phyloP scores from a whole-genome alignment of 139 green algal genomes.

The Chlamydomonas applanata region DNA sequence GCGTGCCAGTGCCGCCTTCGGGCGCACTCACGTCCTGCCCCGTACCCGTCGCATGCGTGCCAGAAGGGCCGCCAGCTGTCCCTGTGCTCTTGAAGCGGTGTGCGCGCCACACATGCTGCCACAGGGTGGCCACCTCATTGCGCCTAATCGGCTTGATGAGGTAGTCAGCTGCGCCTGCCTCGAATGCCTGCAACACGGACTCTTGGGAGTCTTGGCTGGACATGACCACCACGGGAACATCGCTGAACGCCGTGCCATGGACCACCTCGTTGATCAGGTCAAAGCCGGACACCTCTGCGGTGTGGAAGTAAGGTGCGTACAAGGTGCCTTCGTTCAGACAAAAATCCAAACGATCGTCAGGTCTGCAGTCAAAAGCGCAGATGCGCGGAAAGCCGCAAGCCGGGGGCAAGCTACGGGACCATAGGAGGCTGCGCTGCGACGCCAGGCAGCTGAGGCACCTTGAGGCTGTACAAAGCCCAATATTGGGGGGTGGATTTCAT shows the following conservation, averaged over 20 bases:
- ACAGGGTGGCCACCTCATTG: constrained; percentile 76
- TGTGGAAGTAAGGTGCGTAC: neutral
- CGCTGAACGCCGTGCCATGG: constrained; percentile 8
- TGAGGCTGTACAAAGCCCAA: too few relatives aligned
- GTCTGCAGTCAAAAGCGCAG: too few relatives aligned
- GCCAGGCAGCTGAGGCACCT: too few relatives aligned
- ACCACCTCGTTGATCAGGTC: constrained; percentile 34
- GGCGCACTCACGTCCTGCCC: neutral
- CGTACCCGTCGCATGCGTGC: neutral
- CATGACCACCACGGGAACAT: constrained; percentile 40
- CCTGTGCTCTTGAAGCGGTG: constrained; percentile 13
- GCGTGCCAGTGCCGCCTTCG: neutral
- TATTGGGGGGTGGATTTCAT: too few relatives aligned
- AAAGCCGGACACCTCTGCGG: constrained; percentile 27
- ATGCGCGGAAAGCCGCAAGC: too few relatives aligned
- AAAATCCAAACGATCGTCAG: too few relatives aligned
- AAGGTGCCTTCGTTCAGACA: neutral
- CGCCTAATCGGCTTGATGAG: constrained; percentile 75
- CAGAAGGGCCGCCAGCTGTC: neutral
- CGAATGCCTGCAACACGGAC: constrained; percentile 36
- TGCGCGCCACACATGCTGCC: constrained; percentile 53
- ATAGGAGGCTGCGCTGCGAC: too few relatives aligned
- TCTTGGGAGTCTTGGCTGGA: constrained; percentile 24
- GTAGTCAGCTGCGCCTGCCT: constrained; percentile 66
- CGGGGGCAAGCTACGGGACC: too few relatives aligned